phyloP scores from a whole-genome alignment of 305 asterid species.

The Ajuga reptans region DNA sequence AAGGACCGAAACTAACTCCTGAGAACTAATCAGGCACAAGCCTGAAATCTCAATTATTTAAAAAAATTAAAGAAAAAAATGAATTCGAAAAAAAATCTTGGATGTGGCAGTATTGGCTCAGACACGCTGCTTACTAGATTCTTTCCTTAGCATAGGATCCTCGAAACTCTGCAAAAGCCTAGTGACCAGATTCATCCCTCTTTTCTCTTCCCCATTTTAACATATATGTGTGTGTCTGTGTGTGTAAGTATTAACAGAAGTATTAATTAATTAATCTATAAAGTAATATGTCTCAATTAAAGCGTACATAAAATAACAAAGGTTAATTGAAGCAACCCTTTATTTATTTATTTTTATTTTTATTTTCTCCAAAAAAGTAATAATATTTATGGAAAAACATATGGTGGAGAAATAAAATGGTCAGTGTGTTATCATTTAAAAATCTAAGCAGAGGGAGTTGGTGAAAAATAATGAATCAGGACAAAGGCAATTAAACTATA shows the following conservation, averaged over 20 bases:
- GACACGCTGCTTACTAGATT: slow-evolving; percentile 40
- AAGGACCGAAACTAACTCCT: too few relatives aligned
- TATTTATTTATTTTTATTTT: too few relatives aligned
- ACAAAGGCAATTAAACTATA: slow-evolving; percentile 6
- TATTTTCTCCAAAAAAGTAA: too few relatives aligned
- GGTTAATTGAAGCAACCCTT: too few relatives aligned
- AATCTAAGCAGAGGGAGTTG: neutral
- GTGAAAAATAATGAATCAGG: slow-evolving; percentile 30
- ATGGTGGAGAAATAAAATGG: neutral
- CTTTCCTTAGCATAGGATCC: slow-evolving; percentile 53
- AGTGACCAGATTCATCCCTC: slow-evolving; percentile 3
- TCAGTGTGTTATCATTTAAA: slow-evolving; percentile 17
- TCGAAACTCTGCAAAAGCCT: slow-evolving; percentile 31
- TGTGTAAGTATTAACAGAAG: too few relatives aligned
- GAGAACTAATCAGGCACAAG: too few relatives aligned
- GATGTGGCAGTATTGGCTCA: slow-evolving; percentile 21
- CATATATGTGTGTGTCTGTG: neutral
- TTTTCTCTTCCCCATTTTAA: neutral
- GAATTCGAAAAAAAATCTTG: neutral
- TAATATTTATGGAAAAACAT: neutral
- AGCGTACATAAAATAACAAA: too few relatives aligned
- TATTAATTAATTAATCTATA: too few relatives aligned
- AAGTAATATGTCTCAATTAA: too few relatives aligned
- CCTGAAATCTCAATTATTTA: too few relatives aligned
- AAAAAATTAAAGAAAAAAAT: neutral